Evolutionary conservation across 2,329 filamentous ascomycete genomes (phyloP).

Genomic region (Alternaria consortialis): DNA sequence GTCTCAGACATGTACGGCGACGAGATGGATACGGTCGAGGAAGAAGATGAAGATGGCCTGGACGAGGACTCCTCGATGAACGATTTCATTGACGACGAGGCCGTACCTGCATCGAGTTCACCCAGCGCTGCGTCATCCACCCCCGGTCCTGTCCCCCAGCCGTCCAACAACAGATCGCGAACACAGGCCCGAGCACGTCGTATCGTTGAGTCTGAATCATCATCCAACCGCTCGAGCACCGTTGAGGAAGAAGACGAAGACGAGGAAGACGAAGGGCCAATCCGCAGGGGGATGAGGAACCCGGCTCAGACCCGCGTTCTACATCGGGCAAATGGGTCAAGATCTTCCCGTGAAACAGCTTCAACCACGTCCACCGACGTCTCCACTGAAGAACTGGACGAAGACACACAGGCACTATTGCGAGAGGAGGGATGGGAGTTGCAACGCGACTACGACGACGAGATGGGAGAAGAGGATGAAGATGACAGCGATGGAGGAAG

Average conservation of each 20-base stretch:
- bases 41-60: slow-evolving; percentile 53
- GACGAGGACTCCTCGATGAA: slow-evolving; percentile 54
- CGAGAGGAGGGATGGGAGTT: slow-evolving; percentile 50
- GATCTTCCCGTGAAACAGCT: slow-evolving; percentile 39
- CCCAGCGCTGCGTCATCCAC: slow-evolving; percentile 41
- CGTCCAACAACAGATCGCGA: slow-evolving; percentile 31
- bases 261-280: slow-evolving; percentile 50
- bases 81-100: slow-evolving; percentile 53
- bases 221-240: slow-evolving; percentile 47
- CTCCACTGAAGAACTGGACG: slow-evolving; percentile 50
- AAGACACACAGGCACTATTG: slow-evolving; percentile 50
- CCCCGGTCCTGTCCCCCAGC: slow-evolving; percentile 42
- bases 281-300: slow-evolving; percentile 46
- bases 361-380: slow-evolving; percentile 49
- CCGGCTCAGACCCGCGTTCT: slow-evolving; percentile 40
- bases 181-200: slow-evolving; percentile 41
- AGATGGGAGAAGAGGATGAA: slow-evolving; percentile 49
- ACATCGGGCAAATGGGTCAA: slow-evolving; percentile 47
- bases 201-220: slow-evolving; percentile 52
- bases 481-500: slow-evolving; percentile 55
- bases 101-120: slow-evolving; percentile 32
- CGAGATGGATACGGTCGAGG: slow-evolving; percentile 55
- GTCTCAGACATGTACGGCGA: slow-evolving; percentile 52
- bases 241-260: slow-evolving; percentile 49
- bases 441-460: slow-evolving; percentile 52